Conservation (phyloP, 2,329 filamentous ascomycete species). For the Ophiosphaerella korrae region DNA sequence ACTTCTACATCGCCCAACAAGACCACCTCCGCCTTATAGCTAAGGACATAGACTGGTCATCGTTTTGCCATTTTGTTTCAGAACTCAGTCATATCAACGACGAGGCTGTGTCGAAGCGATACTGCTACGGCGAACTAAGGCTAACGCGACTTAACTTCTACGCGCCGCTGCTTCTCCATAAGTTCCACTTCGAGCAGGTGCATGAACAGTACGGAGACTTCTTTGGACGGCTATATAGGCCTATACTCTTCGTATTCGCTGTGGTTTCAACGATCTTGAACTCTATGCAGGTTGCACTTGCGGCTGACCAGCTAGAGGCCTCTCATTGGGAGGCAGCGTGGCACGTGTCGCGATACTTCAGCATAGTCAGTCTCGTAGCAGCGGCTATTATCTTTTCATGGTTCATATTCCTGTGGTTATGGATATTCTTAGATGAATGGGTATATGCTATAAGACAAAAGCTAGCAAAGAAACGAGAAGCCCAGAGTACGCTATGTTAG, state of each 20-base stretch:
- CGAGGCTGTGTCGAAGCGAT: background rate
- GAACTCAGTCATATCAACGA: slow-evolving; percentile 32
- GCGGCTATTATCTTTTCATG: slow-evolving; percentile 15
- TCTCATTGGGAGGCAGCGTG: too few species aligned
- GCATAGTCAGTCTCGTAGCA: slow-evolving; percentile 15
- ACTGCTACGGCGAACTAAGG: too few species aligned
- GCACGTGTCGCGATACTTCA: slow-evolving; percentile 40
- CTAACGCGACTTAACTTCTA: too few species aligned
- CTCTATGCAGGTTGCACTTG: too few species aligned
- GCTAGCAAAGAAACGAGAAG: slow-evolving; percentile 6
- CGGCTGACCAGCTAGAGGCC: too few species aligned
- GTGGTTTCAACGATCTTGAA: too few species aligned
- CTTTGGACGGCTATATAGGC: too few species aligned
- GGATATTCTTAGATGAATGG: slow-evolving; percentile 27
- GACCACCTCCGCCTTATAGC: slow-evolving; percentile 24
- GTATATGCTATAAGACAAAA: slow-evolving; percentile 15
- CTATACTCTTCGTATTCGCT: too few species aligned
- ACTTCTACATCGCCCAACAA: slow-evolving; percentile 42
- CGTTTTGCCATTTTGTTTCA: slow-evolving; percentile 15
- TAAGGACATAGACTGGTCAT: slow-evolving; percentile 26
- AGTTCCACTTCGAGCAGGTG: too few species aligned
- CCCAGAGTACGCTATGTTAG: slow-evolving; percentile 1
- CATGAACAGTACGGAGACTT: too few species aligned
- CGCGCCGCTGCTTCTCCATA: too few species aligned
- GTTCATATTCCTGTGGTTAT: slow-evolving; percentile 25